Conservation (phyloP, 305 asterid genomes). For the Fraxinus platypoda region DNA sequence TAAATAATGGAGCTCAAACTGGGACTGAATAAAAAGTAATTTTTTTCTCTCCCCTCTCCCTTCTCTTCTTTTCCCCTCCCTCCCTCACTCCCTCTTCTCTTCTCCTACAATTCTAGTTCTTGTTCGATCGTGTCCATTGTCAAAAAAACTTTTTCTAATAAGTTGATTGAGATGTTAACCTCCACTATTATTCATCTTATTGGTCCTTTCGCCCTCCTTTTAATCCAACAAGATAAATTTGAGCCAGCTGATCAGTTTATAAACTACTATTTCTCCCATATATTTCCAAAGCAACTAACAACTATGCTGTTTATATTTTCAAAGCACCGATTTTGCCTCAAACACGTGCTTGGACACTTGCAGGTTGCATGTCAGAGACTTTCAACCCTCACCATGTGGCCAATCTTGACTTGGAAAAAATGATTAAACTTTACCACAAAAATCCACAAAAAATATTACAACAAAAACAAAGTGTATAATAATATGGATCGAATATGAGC, state of each 20-base stretch:
- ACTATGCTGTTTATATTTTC: neutral
- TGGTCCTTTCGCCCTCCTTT: neutral
- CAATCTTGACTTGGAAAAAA: neutral
- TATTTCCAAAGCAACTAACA: neutral
- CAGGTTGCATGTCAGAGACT: neutral
- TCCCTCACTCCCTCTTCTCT: neutral
- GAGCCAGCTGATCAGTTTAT: neutral
- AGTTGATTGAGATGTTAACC: neutral
- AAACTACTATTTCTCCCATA: neutral
- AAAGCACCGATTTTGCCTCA: neutral
- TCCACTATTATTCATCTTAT: neutral
- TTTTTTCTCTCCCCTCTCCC: neutral
- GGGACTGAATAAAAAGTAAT: neutral
- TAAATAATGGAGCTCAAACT: neutral
- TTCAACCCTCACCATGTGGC: slow-evolving; percentile 12
- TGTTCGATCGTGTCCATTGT: neutral
- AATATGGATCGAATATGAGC: neutral
- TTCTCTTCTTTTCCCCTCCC: neutral
- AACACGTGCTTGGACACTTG: neutral
- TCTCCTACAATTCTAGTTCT: neutral
- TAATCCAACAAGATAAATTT: neutral
- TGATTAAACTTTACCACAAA: neutral
- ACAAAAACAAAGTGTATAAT: neutral
- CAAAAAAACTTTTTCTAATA: neutral
- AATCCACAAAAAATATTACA: neutral